phyloP scores from a whole-genome alignment of 2,329 filamentous ascomycete genomes.

The Nothophaeocryptopus gaeumannii region DNA sequence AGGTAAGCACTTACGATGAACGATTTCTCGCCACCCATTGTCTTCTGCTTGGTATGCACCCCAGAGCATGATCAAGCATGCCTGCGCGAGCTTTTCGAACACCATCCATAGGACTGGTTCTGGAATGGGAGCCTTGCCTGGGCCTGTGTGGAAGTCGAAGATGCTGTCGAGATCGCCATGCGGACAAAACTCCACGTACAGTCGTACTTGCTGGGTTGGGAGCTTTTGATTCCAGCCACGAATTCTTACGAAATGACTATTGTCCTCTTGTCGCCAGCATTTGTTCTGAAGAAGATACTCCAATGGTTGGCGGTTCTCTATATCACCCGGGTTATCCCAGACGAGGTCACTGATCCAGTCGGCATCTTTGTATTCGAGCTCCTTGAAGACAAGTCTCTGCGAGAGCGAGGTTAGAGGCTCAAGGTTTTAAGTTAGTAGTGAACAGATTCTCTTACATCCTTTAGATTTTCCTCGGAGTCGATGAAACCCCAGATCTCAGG shows the following conservation, averaged over 20 bases:
- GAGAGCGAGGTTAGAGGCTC: too few species aligned
- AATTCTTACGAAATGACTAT: background rate
- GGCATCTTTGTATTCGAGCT: too few species aligned
- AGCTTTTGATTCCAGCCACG: background rate
- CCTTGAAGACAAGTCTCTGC: too few species aligned
- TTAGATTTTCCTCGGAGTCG: too few species aligned
- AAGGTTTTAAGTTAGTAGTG: too few species aligned
- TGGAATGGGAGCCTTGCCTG: slow-evolving; percentile 8
- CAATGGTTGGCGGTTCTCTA: background rate
- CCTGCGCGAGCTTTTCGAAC: slow-evolving; percentile 16
- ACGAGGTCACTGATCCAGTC: too few species aligned
- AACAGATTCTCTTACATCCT: too few species aligned
- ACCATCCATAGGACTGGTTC: slow-evolving; percentile 19
- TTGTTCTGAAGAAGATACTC: slow-evolving; percentile 1
- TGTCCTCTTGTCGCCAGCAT: background rate
- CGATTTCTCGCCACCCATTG: slow-evolving; percentile 6
- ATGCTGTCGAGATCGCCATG: background rate
- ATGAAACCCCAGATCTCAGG: too few species aligned
- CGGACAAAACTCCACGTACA: background rate
- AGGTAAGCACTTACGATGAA: slow-evolving; percentile 50
- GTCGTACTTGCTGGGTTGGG: too few species aligned
- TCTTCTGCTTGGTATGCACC: background rate
- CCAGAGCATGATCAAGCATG: slow-evolving; percentile 16
- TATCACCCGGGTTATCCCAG: too few species aligned
- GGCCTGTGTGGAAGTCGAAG: background rate